Percentiles rank a stretch among this genome's conserved stretches.
Conservation (phyloP, 2,329 filamentous ascomycete genomes). For the Fusarium stilboides region DNA sequence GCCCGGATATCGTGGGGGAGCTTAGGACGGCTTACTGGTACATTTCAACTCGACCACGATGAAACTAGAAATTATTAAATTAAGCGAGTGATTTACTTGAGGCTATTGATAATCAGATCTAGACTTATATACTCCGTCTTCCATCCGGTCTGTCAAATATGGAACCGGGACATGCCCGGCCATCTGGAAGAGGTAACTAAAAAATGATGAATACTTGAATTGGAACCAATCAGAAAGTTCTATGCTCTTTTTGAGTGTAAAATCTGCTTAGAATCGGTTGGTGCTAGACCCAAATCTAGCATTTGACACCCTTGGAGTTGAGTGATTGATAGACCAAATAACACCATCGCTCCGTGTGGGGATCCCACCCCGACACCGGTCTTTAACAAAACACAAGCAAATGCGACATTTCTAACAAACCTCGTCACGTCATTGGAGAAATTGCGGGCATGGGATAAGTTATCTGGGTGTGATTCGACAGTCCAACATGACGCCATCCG, state of each 20-base stretch:
- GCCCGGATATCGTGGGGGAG: not conserved
- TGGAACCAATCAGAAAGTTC: not conserved
- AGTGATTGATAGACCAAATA: conserved; percentile 49
- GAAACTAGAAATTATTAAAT: not conserved
- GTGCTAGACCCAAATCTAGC: conserved; percentile 6
- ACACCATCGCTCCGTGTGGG: conserved; percentile 47
- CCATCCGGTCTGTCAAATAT: not conserved
- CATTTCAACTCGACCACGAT: not conserved
- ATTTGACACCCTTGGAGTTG: conserved; percentile 28
- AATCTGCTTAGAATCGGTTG: not conserved
- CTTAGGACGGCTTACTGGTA: not conserved
- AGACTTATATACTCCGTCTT: not conserved
- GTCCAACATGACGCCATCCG: conserved; percentile 44
- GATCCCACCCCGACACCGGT: conserved; percentile 44
- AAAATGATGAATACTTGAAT: not conserved
- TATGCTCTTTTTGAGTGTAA: not conserved
- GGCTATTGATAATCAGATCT: not conserved
- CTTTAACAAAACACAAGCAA: conserved; percentile 10
- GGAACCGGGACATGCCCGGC: not conserved
- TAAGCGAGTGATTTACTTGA: not conserved
- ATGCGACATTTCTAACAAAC: conserved; percentile 13
- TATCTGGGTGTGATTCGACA: conserved; percentile 40
- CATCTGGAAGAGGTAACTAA: not conserved
- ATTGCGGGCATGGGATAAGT: conserved; percentile 42
- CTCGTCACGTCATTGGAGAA: conserved; percentile 42